Conservation (phyloP, 345 rosid genomes). For the Pistacia vera region DNA sequence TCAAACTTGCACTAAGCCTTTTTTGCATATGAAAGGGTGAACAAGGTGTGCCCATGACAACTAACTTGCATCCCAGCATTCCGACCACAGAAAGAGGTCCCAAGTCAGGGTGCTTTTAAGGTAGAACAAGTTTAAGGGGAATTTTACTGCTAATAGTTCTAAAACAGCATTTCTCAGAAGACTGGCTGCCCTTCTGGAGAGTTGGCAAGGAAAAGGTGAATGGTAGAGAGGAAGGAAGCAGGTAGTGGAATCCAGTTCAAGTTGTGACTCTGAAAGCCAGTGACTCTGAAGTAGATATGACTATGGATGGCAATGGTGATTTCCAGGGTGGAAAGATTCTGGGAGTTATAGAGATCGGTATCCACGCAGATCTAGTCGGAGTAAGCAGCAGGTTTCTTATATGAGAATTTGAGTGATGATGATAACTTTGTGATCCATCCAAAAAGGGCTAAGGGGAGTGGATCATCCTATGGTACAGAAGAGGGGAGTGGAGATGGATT, state of each 20-base stretch:
- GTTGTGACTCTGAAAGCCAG: constrained; percentile 43
- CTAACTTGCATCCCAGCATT: constrained; percentile 35
- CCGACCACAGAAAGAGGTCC: constrained; percentile 42
- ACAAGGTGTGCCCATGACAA: constrained; percentile 31
- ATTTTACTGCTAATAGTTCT: constrained; percentile 27
- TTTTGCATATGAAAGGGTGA: constrained; percentile 48
- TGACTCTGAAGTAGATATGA: constrained; percentile 43
- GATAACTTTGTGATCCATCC: constrained; percentile 37
- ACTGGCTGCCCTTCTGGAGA: constrained; percentile 25
- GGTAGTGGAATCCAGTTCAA: constrained; percentile 56
- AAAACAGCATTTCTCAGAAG: constrained; percentile 31
- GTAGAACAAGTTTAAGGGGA: constrained; percentile 41
- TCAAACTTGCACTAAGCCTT: constrained; percentile 51
- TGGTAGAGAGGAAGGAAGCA: constrained; percentile 52
- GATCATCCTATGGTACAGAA: constrained; percentile 22
- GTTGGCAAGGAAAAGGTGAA: constrained; percentile 34
- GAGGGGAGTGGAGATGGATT: constrained; percentile 26
- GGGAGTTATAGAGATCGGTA: constrained; percentile 36
- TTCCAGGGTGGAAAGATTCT: constrained; percentile 29
- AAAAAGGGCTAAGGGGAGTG: constrained; percentile 40
- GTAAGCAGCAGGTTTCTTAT: constrained; percentile 64
- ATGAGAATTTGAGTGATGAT: constrained; percentile 68
- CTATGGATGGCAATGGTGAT: constrained; percentile 38
- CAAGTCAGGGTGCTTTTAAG: constrained; percentile 42
- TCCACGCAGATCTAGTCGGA: constrained; percentile 69